Base-by-base conservation (phyloP, 2,329 filamentous ascomycete species). In the Phaeosphaeria sp. region DNA sequence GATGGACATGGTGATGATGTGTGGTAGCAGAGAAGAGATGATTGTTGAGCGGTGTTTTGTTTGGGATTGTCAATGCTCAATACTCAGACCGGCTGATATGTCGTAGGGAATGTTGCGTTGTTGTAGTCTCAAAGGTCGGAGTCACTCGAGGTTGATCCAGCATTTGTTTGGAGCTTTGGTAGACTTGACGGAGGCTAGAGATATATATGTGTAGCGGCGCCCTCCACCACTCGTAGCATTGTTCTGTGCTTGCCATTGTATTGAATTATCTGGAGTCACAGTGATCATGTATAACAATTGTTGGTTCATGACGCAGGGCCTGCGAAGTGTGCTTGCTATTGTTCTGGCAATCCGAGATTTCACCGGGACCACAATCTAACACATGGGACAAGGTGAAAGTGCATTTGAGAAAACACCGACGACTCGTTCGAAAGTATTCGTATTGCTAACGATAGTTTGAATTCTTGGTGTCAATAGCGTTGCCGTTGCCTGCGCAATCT, bases 201-300 rank as follows among this genome's bases (percentile, higher is more conserved):
- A 7, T 41, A 27, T 54, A 54, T 41, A 39, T 30, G 15, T n/a
- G 25, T 7, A 25, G 42, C 1, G 20, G n/a, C 13, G 3, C 7
- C 52, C 23, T 20, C 15, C 1, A 36, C n/a, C 30, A 36, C 6
- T 15, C 30, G 41, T 58, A 18, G 44, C 27, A 53, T 54, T 58
- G 55, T 58, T 36, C n/a, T 33, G 46, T 2, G 27, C 51, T 58
- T 54, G 46, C 27, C 51, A 58, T 54, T 52, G 50, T 50, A 9
- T 23, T 36, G 30, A 9, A 23, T 1, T 10, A 20, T 46, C 20
- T 2, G 13, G 7, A 42, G 11, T 17, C 9, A 3, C n/a, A 18
- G 30, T 22, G 39, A 22, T 15, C 20, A 43, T 17, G 43, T 36
- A 6, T 36, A 42, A 42, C 23, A 44, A 49, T 21, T 43, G 43